Conservation (phyloP, 2,329 filamentous ascomycete species). For the Exophiala viscosa region DNA sequence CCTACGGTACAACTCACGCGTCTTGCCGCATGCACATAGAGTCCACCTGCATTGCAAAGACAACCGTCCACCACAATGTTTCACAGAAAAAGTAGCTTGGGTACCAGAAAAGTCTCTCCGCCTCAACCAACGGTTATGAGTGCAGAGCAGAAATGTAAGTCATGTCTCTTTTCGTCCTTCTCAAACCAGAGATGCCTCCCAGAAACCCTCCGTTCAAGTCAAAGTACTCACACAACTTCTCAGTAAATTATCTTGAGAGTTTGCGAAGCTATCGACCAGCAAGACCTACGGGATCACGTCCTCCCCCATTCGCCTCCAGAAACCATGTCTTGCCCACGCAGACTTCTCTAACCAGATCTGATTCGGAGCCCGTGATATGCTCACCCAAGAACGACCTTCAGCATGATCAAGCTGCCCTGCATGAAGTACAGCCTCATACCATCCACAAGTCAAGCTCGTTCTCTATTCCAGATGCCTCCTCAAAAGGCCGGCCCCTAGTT, state of each 20-base stretch:
- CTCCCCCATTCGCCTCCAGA: conserved; percentile 43
- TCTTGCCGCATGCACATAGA: conserved; percentile 14
- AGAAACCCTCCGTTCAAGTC: conserved; percentile 23
- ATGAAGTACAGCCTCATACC: conserved; percentile 1
- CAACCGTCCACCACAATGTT: conserved; percentile 34
- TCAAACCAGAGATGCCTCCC: conserved; percentile 12
- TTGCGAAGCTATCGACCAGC: conserved; percentile 55
- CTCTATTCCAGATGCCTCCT: conserved; percentile 6
- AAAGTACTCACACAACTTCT: conserved; percentile 25
- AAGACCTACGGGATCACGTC: conserved; percentile 59
- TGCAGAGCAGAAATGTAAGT: conserved; percentile 46
- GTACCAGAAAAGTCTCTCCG: conserved; percentile 45
- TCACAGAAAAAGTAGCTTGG: conserved; percentile 35
- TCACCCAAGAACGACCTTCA: conserved; percentile 1
- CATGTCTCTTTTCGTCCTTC: conserved; percentile 2
- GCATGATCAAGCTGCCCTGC: background rate
- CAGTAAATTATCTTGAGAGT: conserved; percentile 59
- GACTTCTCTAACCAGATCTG: conserved; percentile 24
- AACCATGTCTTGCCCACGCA: conserved; percentile 14
- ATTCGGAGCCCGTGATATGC: conserved; percentile 14
- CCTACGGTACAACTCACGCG: background rate
- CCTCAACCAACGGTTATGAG: conserved; percentile 46
- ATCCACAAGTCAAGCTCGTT: conserved; percentile 16
- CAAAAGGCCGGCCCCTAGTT: conserved; percentile 37
- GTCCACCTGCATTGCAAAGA: conserved; percentile 1